Base-by-base conservation (phyloP, 257 asterid species). In the Solanum tarapatanum region DNA sequence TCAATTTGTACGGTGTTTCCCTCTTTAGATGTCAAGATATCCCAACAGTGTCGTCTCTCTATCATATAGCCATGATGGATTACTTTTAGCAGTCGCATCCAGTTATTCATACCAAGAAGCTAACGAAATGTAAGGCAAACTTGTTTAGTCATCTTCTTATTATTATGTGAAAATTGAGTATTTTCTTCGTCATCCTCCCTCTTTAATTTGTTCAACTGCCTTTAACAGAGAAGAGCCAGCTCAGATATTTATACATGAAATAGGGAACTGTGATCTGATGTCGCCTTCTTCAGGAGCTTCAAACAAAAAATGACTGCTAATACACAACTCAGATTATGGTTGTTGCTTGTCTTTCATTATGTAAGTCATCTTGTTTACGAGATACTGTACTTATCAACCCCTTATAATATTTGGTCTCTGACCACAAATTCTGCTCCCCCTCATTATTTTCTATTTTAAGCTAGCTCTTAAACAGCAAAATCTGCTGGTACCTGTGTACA, bases 31-130 rank as follows among this genome's bases (percentile, higher is more conserved):
- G 88, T 96, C 96, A 55, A 90, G 89, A 87, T 92, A 87, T 87
- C 93, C 96, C 35, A 94, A 91, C 48, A 91, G 95, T 35, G 88
- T 94, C 62, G 95, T 95, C 75, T 94, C 98, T 2, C 82, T 97
- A 91, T 95, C 98, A 64, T 97, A 94, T 88, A 97, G 94, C 92
- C 92, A 90, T 48, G 89, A 89, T 30, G 99, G 98, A 58, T 88
- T 89, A 83, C 89, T 97, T 51, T 90, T 97, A 90, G 98, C 97
- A 7, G 92, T 95, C 62, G 98, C 98, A 88, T 94, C 98, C 79
- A 92, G 98, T 90, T 87, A 88, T 87, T 90, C 98, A 32, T 93
- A 92, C 92, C 98, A 95, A 90, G 98, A 97, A 90, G 95, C 95
- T 55, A 91, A 89, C 64, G 95, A 94, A 92, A 94, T 93, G 98